Conservation (phyloP, 306 rosid species). For the Cucurbita maxima region DNA sequence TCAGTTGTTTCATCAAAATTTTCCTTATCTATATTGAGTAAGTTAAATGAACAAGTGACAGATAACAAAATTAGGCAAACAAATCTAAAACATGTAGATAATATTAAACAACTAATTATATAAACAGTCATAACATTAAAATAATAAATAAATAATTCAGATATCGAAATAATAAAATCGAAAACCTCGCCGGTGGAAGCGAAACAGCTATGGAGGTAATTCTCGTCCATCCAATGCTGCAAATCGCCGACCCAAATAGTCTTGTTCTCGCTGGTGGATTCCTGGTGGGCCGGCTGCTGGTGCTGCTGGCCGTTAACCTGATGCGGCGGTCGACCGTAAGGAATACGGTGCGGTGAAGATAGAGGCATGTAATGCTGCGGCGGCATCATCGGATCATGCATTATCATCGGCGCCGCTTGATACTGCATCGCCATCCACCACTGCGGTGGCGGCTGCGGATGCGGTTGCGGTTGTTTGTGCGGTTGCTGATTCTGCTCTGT, state of each 20-base stretch:
- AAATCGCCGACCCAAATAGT: conserved; percentile 57
- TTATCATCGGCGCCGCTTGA: neutral
- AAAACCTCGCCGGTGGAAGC: conserved; percentile 27
- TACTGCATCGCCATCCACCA: conserved; percentile 6
- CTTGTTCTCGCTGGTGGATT: conserved; percentile 34
- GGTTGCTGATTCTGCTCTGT: neutral
- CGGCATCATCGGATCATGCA: conserved; percentile 45
- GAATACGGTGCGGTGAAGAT: conserved; percentile 27
- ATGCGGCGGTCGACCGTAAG: conserved; percentile 28
- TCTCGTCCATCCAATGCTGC: conserved; percentile 60
- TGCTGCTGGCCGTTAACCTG: conserved; percentile 24
- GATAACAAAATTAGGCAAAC: neutral
- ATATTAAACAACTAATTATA: neutral
- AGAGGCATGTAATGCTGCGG: conserved; percentile 32
- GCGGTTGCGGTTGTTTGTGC: neutral
- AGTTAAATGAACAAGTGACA: neutral
- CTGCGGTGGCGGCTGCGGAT: neutral
- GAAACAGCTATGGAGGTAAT: conserved; percentile 45
- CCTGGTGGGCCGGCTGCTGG: conserved; percentile 13
- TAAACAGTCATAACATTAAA: neutral
- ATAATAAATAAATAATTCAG: neutral
- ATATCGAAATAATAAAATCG: neutral
- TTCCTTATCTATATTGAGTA: neutral
- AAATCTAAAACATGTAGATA: neutral
- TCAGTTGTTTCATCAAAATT: neutral